Evolutionary conservation across 371 early-diverging fungal species (phyloP).

Genomic region (Mortierella sp.): DNA sequence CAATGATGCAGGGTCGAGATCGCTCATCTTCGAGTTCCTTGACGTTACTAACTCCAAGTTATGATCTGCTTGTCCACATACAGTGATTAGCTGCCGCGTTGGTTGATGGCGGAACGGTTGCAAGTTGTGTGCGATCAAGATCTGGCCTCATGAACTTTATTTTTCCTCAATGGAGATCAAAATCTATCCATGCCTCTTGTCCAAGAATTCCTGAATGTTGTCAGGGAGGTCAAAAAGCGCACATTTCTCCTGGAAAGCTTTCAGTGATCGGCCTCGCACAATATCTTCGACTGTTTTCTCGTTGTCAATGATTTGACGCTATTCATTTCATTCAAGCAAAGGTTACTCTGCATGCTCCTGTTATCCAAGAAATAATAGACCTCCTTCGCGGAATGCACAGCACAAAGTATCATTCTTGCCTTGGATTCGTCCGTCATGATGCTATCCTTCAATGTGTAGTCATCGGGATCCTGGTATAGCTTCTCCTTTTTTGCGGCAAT

Average conservation of each 20-base stretch:
- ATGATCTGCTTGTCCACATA: no score
- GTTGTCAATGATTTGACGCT: constrained; percentile 78
- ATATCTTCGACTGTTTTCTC: constrained; percentile 80
- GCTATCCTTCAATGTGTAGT: constrained; percentile 65
- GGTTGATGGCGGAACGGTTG: no score
- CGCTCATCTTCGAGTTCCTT: constrained; percentile 25
- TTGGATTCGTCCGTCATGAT: constrained; percentile 70
- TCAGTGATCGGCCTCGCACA: constrained; percentile 74
- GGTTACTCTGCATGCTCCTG: background rate
- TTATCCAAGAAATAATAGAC: background rate
- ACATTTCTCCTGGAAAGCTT: constrained; percentile 76
- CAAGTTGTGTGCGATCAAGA: no score
- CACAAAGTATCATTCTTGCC: constrained; percentile 49
- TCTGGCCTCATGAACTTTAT: no score
- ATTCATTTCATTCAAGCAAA: background rate
- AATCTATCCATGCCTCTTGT: constrained; percentile 51
- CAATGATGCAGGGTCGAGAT: constrained; percentile 39
- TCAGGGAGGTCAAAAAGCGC: constrained; percentile 72
- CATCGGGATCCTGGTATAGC: constrained; percentile 71
- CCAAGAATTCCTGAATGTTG: constrained; percentile 59
- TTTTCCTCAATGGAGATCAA: no score
- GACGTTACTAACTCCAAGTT: no score
- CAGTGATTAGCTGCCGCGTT: no score
- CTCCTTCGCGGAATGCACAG: background rate
- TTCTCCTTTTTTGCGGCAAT: constrained; percentile 64